These are phyloP conservation scores for Ophiocytium majus DNA, from an alignment of 352 stramenopile genomes.

Conservation along the genomic window DNA sequence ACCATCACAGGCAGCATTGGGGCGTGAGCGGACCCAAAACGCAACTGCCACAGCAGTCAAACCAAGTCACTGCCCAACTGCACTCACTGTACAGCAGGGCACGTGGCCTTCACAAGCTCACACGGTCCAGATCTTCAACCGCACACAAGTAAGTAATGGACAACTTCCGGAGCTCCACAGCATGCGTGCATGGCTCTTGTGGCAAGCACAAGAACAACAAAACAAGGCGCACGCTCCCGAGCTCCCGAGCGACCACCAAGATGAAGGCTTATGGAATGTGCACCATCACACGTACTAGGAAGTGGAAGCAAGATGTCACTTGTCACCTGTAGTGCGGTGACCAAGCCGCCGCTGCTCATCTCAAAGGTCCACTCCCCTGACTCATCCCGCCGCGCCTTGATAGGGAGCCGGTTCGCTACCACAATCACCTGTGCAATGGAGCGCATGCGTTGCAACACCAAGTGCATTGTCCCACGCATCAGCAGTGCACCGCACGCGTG, in stretches of 20 bases:
- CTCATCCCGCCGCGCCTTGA: conserved; percentile 75
- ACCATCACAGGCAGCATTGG: background rate
- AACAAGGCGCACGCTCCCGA: background rate
- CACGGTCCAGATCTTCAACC: too few species aligned
- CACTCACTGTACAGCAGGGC: background rate
- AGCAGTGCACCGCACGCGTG: background rate
- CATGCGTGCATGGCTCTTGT: too few species aligned
- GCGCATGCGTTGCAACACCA: background rate
- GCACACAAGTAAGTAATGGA: too few species aligned
- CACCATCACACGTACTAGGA: background rate
- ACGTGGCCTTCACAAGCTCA: too few species aligned
- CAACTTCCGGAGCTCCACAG: too few species aligned
- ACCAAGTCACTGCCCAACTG: background rate
- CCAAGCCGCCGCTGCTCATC: conserved; percentile 78
- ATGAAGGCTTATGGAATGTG: background rate
- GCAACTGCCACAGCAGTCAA: background rate
- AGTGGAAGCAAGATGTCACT: conserved; percentile 58
- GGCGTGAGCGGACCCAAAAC: background rate
- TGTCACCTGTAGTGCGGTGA: conserved; percentile 77
- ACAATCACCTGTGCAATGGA: conserved; percentile 69
- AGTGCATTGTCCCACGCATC: background rate
- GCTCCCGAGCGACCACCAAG: background rate
- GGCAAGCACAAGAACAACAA: too few species aligned
- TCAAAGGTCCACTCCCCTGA: conserved; percentile 77
- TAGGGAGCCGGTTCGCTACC: conserved; percentile 82